A percentile compares a stretch with the other conserved stretches of the same genome.
phyloP scores from a whole-genome alignment of 2,329 filamentous ascomycete genomes.

The Cryphonectria carpinicola region DNA sequence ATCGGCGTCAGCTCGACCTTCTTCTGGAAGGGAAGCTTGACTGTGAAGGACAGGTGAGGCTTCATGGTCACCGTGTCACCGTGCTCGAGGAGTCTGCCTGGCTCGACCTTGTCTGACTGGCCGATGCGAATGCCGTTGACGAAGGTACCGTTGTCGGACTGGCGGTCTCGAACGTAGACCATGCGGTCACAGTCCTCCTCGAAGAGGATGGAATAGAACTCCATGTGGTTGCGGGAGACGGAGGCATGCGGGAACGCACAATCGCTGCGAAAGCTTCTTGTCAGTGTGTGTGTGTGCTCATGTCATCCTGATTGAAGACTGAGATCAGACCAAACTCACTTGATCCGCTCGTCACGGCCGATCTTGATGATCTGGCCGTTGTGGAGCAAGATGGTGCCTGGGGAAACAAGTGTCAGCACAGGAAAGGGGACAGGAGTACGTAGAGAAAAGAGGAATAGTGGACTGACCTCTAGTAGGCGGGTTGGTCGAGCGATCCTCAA shows the following conservation, averaged over 20 bases:
- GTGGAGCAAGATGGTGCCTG: constrained; percentile 3
- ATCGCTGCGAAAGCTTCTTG: constrained; percentile 36
- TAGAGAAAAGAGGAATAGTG: background rate
- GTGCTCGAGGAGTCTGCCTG: constrained; percentile 52
- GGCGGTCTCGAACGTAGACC: constrained; percentile 60
- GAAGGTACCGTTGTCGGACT: constrained; percentile 57
- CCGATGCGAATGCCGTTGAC: constrained; percentile 54
- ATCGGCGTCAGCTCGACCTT: constrained; percentile 30
- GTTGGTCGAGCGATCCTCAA: background rate
- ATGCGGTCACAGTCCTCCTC: constrained; percentile 45
- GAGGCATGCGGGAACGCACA: constrained; percentile 44
- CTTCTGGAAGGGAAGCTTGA: constrained; percentile 36
- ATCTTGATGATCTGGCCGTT: constrained; percentile 31
- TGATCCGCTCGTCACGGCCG: constrained; percentile 35
- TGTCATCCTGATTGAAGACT: background rate
- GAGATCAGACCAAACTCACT: constrained; percentile 31
- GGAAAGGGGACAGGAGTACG: background rate
- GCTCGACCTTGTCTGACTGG: constrained; percentile 29
- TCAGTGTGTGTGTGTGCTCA: background rate
- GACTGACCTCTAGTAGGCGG: constrained; percentile 4
- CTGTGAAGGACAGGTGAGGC: constrained; percentile 42
- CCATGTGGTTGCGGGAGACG: constrained; percentile 59
- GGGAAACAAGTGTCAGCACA: background rate
- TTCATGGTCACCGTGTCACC: constrained; percentile 52
- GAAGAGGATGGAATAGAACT: constrained; percentile 59